Evolutionary conservation across 257 asterid genomes (phyloP).

Genomic region (Fraxinus cuspidata): DNA sequence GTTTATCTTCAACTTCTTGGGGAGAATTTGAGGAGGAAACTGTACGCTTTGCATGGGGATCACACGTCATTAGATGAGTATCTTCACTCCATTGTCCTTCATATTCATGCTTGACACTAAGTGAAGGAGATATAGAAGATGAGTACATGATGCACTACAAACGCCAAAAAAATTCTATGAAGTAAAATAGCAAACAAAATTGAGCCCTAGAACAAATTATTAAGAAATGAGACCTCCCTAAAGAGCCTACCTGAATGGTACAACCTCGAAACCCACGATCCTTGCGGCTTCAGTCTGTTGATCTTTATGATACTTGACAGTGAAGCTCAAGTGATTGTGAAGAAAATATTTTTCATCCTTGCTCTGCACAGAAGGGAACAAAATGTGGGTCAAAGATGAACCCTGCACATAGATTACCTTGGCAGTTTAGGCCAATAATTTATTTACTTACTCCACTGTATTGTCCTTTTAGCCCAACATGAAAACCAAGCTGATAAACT

Average conservation of each 20-base stretch:
- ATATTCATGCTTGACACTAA: conserved; percentile 68
- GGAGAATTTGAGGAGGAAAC: conserved; percentile 62
- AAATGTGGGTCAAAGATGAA: conserved; percentile 14
- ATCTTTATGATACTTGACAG: conserved; percentile 72
- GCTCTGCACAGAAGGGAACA: conserved; percentile 46
- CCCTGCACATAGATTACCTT: not conserved
- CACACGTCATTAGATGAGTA: conserved; percentile 61
- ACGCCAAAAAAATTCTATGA: not conserved
- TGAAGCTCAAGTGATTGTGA: conserved; percentile 72
- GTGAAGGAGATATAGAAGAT: conserved; percentile 16
- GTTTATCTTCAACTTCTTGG: conserved; percentile 63
- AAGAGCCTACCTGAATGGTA: conserved; percentile 59
- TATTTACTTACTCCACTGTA: conserved; percentile 61
- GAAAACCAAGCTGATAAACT: conserved; percentile 66
- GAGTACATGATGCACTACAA: conserved; percentile 10
- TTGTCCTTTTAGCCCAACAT: conserved; percentile 70
- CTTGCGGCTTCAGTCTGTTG: conserved; percentile 59
- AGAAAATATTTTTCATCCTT: conserved; percentile 69
- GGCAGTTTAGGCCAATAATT: conserved; percentile 10
- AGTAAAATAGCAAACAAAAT: not conserved
- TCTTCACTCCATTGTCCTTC: conserved; percentile 53
- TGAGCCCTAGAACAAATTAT: not conserved
- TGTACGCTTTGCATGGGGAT: conserved; percentile 57
- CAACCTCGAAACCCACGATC: conserved; percentile 81
- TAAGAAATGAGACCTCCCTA: not conserved